Evolutionary conservation across 768 basidiomycete species (phyloP).

Genomic region (Rhizopogon sp.): DNA sequence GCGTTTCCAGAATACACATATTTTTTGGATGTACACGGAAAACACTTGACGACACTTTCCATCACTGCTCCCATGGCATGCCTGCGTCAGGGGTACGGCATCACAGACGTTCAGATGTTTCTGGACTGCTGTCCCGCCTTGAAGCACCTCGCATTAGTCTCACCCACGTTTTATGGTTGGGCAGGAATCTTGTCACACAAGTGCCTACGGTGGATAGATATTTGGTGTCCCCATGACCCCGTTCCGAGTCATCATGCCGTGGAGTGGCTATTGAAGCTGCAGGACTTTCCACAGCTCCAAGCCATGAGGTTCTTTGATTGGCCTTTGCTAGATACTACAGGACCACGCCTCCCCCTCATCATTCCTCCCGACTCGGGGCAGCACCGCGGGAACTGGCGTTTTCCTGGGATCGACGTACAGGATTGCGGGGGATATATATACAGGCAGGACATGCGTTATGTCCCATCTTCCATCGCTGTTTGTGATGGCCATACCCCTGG

Average conservation of each 20-base stretch:
- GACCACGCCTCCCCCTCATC: neutral
- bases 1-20: neutral
- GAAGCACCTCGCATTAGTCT: neutral
- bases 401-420: conserved; percentile 1
- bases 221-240: neutral
- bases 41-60: neutral
- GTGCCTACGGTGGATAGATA: neutral
- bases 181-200: neutral
- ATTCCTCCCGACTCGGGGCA: neutral
- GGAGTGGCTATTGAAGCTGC: neutral
- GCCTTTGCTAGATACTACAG: neutral
- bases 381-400: neutral
- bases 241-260: neutral
- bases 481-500: neutral
- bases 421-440: neutral
- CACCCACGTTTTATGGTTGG: too few relatives aligned
- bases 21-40: neutral
- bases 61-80: neutral
- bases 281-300: conserved; percentile 1
- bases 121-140: neutral
- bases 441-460: conserved; percentile 1
- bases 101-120: neutral
- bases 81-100: too few relatives aligned
- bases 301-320: neutral
- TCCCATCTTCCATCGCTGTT: neutral